Percentiles rank a stretch among this genome's conserved stretches.
These are phyloP conservation scores for Neoboletus brunneissimus DNA, from an alignment of 768 basidiomycete genomes.

Conservation along the genomic window DNA sequence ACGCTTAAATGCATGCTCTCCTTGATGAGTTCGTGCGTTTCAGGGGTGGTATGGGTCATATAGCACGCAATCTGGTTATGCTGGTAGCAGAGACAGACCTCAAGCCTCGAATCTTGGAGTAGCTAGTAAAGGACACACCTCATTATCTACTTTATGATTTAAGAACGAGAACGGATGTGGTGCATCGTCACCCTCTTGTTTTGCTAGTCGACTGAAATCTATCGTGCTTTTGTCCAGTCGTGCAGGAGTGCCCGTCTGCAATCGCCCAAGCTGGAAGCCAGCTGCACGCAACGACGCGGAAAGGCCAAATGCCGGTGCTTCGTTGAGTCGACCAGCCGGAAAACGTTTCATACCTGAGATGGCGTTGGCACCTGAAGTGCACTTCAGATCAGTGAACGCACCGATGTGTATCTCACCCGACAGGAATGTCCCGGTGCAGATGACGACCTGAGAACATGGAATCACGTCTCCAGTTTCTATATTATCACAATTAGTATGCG, in stretches of 20 bases:
- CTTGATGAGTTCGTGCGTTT: slow-evolving; percentile 71
- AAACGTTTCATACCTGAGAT: slow-evolving; percentile 60
- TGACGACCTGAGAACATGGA: slow-evolving; percentile 74
- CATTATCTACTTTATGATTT: slow-evolving; percentile 65
- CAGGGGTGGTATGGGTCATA: slow-evolving; percentile 67
- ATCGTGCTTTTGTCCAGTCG: slow-evolving; percentile 70
- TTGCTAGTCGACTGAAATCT: slow-evolving; percentile 56
- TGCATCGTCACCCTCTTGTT: slow-evolving; percentile 62
- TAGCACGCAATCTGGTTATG: slow-evolving; percentile 71
- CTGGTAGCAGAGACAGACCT: slow-evolving; percentile 36
- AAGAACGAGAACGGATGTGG: slow-evolving; percentile 79
- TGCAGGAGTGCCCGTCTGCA: slow-evolving; percentile 88
- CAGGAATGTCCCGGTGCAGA: slow-evolving; percentile 90
- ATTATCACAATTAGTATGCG: not conserved
- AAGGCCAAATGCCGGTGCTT: slow-evolving; percentile 68
- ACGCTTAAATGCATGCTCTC: slow-evolving; percentile 75
- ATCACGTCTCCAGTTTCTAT: slow-evolving; percentile 74
- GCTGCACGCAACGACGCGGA: slow-evolving; percentile 71
- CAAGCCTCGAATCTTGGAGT: not conserved
- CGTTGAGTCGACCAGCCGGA: slow-evolving; percentile 75
- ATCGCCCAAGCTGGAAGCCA: slow-evolving; percentile 77
- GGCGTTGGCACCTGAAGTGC: not conserved
- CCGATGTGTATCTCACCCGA: slow-evolving; percentile 92
- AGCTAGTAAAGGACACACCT: slow-evolving; percentile 39
- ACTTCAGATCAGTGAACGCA: slow-evolving; percentile 23